Evolutionary conservation across 352 stramenopile species (phyloP).

Genomic region (Pythium pectinolyticum): DNA sequence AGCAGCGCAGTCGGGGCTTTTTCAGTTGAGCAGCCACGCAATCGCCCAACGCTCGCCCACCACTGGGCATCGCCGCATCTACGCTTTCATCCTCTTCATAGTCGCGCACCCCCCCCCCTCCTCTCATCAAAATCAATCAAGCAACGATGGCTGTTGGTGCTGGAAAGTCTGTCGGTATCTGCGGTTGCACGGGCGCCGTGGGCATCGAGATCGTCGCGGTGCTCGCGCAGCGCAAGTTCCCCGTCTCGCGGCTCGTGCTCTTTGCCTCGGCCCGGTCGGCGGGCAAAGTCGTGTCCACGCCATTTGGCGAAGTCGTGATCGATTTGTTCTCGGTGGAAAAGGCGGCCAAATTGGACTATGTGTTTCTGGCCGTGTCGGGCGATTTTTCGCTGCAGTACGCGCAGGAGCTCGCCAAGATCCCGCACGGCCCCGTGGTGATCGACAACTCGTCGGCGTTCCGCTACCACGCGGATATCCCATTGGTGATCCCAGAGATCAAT

Average conservation of each 20-base stretch:
- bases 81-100: neutral
- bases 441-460: constrained; percentile 98
- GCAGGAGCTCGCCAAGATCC: constrained; percentile 80
- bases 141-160: constrained; percentile 50
- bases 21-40: constrained; percentile 5
- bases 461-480: constrained; percentile 87
- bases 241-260: constrained; percentile 91
- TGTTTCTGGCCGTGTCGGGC: constrained; percentile 97
- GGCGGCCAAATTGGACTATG: constrained; percentile 92
- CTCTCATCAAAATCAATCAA: constrained; percentile 31
- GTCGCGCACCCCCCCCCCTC: neutral
- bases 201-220: constrained; percentile 96
- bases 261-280: constrained; percentile 94
- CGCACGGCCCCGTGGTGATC: constrained; percentile 93
- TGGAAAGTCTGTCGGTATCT: constrained; percentile 79
- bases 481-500: constrained; percentile 97
- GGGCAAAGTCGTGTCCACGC: constrained; percentile 87
- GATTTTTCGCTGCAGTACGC: constrained; percentile 97
- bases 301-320: constrained; percentile 93
- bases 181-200: constrained; percentile 91
- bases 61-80: no score
- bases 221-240: constrained; percentile 86
- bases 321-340: constrained; percentile 94
- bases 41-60: neutral
- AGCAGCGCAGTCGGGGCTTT: no score